Base-by-base conservation (phyloP, 1,284 basidiomycete species). In the Puccinia coronata region DNA sequence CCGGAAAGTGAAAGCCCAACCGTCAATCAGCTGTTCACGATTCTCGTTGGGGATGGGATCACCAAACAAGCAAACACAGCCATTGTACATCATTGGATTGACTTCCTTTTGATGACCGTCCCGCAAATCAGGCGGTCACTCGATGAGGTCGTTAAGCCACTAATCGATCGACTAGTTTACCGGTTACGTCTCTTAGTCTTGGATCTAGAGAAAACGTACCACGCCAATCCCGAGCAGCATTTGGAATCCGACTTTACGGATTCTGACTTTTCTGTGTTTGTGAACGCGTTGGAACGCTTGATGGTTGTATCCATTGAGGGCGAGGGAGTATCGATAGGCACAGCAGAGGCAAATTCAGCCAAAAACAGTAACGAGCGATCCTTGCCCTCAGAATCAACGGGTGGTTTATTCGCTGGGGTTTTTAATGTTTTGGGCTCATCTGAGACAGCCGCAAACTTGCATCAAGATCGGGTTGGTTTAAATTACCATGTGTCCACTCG, bases 21-120 rank as follows among this genome's bases (percentile, higher is more conserved):
- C 23, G 61, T 67, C 39, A 53, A 72, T 39, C 85, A 92, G 0
- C 88, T 95, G 16, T 88, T 98, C 39, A 89, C 93, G 0, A 91
- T 92, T 83, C 91, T 92, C 0, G 88, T 98, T 28, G 88, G 92
- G 23, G 92, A 95, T 84, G 96, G 93, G 0, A 91, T 98, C 59
- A 88, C 91, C 5, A 86, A 88, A 5, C 87, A 89, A 6, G 87
- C 89, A 31, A 96, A 96, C 86, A 90, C 91, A 28, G 89, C 93
- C 0, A 89, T 96, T 31, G 87, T 97, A 18, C 94, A 96, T 84
- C 93, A 97, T 85, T 99, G 96, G 96, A 89, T 98, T 31, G 96
- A 98, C 86, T 98, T 99, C 85, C 89, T 98, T 80, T 89, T 98
- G 76, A 94, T 94, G 91, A 93, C 93, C 0, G 88, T 96, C 11